Percentiles rank a stretch among this genome's conserved stretches.
Conservation (phyloP, 371 early-diverging fungal genomes). For the Rhizopus arrhizus region DNA sequence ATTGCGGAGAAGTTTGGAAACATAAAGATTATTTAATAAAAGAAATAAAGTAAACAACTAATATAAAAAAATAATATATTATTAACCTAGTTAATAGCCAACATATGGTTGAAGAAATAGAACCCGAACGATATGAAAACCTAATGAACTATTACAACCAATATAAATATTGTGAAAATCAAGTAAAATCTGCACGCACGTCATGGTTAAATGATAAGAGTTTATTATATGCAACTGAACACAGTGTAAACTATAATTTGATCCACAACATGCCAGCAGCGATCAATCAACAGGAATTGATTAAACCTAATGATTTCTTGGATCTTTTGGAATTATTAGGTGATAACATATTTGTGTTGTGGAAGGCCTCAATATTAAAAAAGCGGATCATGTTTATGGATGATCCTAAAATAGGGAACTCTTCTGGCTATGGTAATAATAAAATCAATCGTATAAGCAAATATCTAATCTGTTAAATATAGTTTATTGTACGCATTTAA, state of each 20-base stretch:
- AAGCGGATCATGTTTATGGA: constrained; percentile 59
- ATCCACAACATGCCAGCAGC: not conserved
- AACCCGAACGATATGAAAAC: constrained; percentile 3
- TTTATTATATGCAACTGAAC: not conserved
- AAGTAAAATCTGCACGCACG: not conserved
- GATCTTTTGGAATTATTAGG: constrained; percentile 51
- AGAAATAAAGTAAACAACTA: constrained; percentile 24
- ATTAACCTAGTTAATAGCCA: constrained; percentile 2
- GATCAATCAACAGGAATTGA: not conserved
- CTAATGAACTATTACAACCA: constrained; percentile 18
- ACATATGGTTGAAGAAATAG: constrained; percentile 16
- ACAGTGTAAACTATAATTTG: constrained; percentile 19
- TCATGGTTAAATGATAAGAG: not conserved
- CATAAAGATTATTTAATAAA: constrained; percentile 45
- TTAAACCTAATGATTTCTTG: constrained; percentile 34
- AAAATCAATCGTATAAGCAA: not conserved
- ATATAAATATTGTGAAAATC: constrained; percentile 5
- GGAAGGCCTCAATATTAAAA: constrained; percentile 60
- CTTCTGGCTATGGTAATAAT: constrained; percentile 54
- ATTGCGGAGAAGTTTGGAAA: constrained; percentile 54
- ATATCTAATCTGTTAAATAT: not conserved
- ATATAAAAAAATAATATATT: not conserved
- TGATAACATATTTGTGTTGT: constrained; percentile 56
- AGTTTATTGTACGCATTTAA: constrained; percentile 50
- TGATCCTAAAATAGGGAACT: constrained; percentile 50